Evolutionary conservation across 495 filamentous ascomycete genomes (phyloP), one percentile per base, ranked within the genome.

Genomic region (Penicillium cinerascens): DNA sequence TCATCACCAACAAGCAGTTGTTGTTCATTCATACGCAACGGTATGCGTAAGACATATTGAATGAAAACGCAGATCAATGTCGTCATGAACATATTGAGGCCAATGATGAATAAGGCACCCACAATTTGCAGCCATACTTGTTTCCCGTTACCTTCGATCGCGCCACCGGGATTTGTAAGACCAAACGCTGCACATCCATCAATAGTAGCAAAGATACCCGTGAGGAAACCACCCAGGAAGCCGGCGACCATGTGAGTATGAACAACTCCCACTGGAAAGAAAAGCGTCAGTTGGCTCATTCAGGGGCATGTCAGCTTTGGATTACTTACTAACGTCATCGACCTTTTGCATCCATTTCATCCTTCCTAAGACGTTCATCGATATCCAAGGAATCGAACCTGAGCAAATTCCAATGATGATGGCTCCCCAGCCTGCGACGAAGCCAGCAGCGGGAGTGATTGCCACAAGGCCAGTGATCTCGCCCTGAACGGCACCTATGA

Each of bases 361-460:
- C 56, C 74, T 75, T 53, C 69, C 76, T 10, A 75, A 58, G 22
- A 80, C 63, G 61, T 81, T 82, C 77, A 82, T 79, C 17, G 67
- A 68, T 17, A 79, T 42, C 78, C 79, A 82, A 1, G 79, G 79
- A 44, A 81, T 69, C 23, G 63, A 69, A 22, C 79, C 79, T 8
- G 75, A 76, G 51, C 68, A 72, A 41, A 72, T 47, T 48, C 79
- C 79, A 39, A 81, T 69, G 23, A 73, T 57, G 54, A 82, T 75
- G 27, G 79, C 79, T 43, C 77, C 77, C 79, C 79, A 82, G 40
- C 79, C 79, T 0, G 79, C 73, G 25, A 82, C 72, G 17, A 82
- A 71, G 54, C 79, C 79, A 18, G 79, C 79, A 36, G 77, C 78
- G 6, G 79, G 79, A 2, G 79, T 82, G 58, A 82, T 82, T 25